A percentile compares a stretch with the other conserved stretches of the same genome.
Conservation (phyloP, 768 basidiomycete species). For the Hortiboletus campestris region DNA sequence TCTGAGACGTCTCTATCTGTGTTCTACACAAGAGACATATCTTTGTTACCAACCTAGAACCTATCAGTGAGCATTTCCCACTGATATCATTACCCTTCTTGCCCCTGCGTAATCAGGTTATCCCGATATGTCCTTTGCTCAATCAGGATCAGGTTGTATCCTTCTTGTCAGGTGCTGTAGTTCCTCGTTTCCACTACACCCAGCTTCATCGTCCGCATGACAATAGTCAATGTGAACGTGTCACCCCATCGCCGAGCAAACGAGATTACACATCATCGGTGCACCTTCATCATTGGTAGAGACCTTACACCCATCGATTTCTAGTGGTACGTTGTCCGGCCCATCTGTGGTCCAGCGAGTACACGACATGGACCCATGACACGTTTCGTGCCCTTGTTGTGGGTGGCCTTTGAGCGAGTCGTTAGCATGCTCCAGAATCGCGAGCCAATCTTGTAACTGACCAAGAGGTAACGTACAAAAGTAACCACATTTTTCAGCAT, state of each 20-base stretch:
- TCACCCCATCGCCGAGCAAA: conserved; percentile 45
- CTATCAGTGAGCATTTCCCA: too few species aligned
- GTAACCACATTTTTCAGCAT: conserved; percentile 55
- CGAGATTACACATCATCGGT: too few species aligned
- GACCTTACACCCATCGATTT: conserved; percentile 55
- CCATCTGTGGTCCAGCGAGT: conserved; percentile 58
- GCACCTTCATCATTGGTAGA: conserved; percentile 38
- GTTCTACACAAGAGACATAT: too few species aligned
- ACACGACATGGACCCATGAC: conserved; percentile 61
- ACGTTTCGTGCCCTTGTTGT: conserved; percentile 60
- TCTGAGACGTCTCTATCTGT: too few species aligned
- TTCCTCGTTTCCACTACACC: conserved; percentile 42
- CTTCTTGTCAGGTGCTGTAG: conserved; percentile 44
- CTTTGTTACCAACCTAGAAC: too few species aligned
- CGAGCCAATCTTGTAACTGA: conserved; percentile 16
- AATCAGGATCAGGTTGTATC: conserved; percentile 45
- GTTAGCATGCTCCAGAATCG: background rate
- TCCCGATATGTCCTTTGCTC: conserved; percentile 57
- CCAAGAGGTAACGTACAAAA: conserved; percentile 57
- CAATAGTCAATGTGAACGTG: conserved; percentile 60
- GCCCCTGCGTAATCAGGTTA: too few species aligned
- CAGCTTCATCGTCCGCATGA: conserved; percentile 35
- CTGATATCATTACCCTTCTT: too few species aligned
- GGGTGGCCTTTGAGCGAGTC: conserved; percentile 43
- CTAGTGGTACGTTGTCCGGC: conserved; percentile 46